Evolutionary conservation across 2,329 filamentous ascomycete species (phyloP).

Genomic region (Cytospora piceae): DNA sequence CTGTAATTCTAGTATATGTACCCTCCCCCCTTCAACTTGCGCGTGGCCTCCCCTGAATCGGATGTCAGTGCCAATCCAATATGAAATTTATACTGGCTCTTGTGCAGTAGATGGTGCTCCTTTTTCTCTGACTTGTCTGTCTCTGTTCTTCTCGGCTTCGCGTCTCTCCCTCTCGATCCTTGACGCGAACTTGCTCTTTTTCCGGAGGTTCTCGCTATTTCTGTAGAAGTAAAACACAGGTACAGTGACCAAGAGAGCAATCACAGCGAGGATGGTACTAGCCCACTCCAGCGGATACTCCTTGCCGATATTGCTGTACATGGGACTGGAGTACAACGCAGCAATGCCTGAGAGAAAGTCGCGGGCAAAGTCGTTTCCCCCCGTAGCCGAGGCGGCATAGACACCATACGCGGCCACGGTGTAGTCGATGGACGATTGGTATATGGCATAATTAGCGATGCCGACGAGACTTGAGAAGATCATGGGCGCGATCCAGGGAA

Average conservation of each 20-base stretch:
- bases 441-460: conserved; percentile 65
- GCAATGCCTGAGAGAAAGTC: conserved; percentile 67
- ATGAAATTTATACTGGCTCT: background rate
- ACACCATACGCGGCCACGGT: conserved; percentile 70
- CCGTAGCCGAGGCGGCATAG: conserved; percentile 68
- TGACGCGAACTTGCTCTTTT: conserved; percentile 56
- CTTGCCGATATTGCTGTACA: conserved; percentile 50
- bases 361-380: conserved; percentile 62
- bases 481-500: conserved; percentile 66
- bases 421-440: conserved; percentile 70
- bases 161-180: conserved; percentile 22
- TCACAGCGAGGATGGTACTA: conserved; percentile 54
- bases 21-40: no score
- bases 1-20: no score
- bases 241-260: conserved; percentile 54
- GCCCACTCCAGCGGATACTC: conserved; percentile 54
- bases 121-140: background rate
- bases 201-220: conserved; percentile 57
- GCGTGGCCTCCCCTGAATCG: no score
- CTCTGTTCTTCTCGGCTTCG: conserved; percentile 2
- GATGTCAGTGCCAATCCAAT: no score
- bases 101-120: background rate
- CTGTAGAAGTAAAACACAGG: conserved; percentile 61
- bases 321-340: conserved; percentile 62
- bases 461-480: conserved; percentile 63